Base-by-base conservation (phyloP, 1,284 basidiomycete species). In the Ceratorhiza oryzae-sativae region DNA sequence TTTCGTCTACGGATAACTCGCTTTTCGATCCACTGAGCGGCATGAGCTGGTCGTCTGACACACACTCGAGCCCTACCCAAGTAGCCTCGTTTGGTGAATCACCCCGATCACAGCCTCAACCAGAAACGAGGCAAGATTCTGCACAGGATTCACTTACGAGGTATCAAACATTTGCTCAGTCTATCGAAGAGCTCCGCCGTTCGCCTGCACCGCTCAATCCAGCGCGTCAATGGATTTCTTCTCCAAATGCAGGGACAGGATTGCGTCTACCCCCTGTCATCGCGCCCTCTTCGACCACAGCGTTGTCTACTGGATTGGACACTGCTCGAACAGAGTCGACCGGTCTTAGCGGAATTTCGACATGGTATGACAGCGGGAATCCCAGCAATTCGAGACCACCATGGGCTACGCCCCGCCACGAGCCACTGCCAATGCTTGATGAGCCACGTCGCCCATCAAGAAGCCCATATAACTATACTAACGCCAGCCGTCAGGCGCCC, bases 111-210 rank as follows among this genome's bases (percentile, higher is more conserved):
- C 45, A 27, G 32, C 8, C 46, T 30, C 46, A n/a, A 6, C 20
- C 4, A 6, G 55, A 63, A 30, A 63, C 32, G 25, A 42, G 25
- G 13, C 61, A 65, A 51, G 46, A 55, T 13, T n/a, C 34, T 39
- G 39, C 63, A 18, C 51, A 56, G 25, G 63, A 68, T 42, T 41
- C 63, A 13, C 32, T 68, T 20, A 23, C 63, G 36, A 55, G 63
- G 20, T 68, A 68, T 23, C 63, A 68, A n/a, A 56, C 63, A 5
- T 68, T 68, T 56, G 63, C 63, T n/a, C 63, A 68, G 13, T 68
- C 63, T 18, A 68, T 68, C 25, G 63, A 68, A 32, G 63, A 68
- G 49, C 49, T 68, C 10, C 49, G 63, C 1, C 63, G 51, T 41
- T 68, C 63, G 4, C 62, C 62, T 23, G 23, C 51, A 4, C 42